phyloP scores from a whole-genome alignment of 805 yeast species.

The Candida sithepensis region DNA sequence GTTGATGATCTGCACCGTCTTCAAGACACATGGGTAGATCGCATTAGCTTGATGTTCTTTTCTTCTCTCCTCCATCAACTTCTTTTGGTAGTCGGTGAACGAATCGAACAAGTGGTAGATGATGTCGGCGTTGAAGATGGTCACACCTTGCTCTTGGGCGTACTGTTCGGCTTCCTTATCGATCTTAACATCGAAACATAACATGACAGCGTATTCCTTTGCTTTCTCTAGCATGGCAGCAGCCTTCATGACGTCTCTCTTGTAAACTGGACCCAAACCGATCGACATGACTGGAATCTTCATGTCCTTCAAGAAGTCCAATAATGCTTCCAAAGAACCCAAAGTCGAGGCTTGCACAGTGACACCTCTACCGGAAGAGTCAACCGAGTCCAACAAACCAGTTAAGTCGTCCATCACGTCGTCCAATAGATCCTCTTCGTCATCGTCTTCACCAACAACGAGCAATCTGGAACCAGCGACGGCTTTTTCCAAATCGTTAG shows the following conservation, averaged over 20 bases:
- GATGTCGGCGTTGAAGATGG: slow-evolving; percentile 92
- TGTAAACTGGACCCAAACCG: slow-evolving; percentile 96
- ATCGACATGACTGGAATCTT: slow-evolving; percentile 99
- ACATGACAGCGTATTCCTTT: slow-evolving; percentile 94
- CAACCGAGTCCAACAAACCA: slow-evolving; percentile 91
- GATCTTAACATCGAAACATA: slow-evolving; percentile 95
- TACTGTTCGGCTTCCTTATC: slow-evolving; percentile 99
- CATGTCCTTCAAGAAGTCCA: slow-evolving; percentile 96
- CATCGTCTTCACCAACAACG: slow-evolving; percentile 95
- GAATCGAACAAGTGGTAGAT: slow-evolving; percentile 96
- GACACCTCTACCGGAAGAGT: slow-evolving; percentile 93
- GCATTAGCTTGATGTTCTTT: slow-evolving; percentile 85
- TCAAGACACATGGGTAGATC: slow-evolving; percentile 90
- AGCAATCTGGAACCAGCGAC: slow-evolving; percentile 97
- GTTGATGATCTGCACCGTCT: slow-evolving; percentile 93
- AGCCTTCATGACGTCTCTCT: slow-evolving; percentile 98
- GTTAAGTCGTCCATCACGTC: slow-evolving; percentile 98
- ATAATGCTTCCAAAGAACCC: slow-evolving; percentile 95
- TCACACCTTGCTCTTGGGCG: slow-evolving; percentile 89
- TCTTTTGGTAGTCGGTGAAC: slow-evolving; percentile 86
- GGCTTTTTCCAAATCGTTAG: slow-evolving; percentile 95
- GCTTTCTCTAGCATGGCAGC: slow-evolving; percentile 96
- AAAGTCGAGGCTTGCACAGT: slow-evolving; percentile 97
- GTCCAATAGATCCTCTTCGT: slow-evolving; percentile 95
- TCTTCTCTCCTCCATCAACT: slow-evolving; percentile 85